These are phyloP conservation scores for Suhomyces taliae DNA, from an alignment of 1,139 yeast genomes.

Conservation along the genomic window DNA sequence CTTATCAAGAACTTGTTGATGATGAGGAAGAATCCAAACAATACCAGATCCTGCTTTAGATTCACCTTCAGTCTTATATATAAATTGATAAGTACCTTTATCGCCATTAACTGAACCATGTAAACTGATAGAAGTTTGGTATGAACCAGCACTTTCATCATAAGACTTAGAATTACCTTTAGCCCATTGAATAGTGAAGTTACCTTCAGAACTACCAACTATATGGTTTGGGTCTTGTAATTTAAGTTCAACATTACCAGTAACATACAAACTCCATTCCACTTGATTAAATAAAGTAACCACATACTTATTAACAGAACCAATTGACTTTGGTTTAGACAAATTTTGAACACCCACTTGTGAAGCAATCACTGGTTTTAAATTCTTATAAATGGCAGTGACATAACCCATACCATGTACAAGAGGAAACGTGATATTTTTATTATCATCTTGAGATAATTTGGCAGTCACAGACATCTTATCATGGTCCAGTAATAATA, in stretches of 20 bases:
- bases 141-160: conserved; percentile 55
- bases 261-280: conserved; percentile 41
- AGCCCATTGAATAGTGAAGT: conserved; percentile 40
- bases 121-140: conserved; percentile 25
- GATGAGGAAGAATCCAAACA: conserved; percentile 69
- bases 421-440: conserved; percentile 33
- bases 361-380: conserved; percentile 57
- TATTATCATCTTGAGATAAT: conserved; percentile 18
- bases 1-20: conserved; percentile 46
- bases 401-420: conserved; percentile 70
- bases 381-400: conserved; percentile 58
- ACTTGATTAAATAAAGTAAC: conserved; percentile 43
- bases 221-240: conserved; percentile 55
- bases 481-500: conserved; percentile 29
- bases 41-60: conserved; percentile 33
- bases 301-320: conserved; percentile 28
- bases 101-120: conserved; percentile 27
- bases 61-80: conserved; percentile 29
- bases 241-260: conserved; percentile 39
- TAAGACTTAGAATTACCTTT: conserved; percentile 44
- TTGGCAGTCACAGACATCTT: conserved; percentile 37
- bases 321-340: conserved; percentile 18
- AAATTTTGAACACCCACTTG: conserved; percentile 65
- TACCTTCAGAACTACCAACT: conserved; percentile 35
- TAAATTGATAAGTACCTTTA: conserved; percentile 30